These are phyloP conservation scores for Flaveria floridana DNA, from an alignment of 140 eudicot species.

Conservation along the genomic window DNA sequence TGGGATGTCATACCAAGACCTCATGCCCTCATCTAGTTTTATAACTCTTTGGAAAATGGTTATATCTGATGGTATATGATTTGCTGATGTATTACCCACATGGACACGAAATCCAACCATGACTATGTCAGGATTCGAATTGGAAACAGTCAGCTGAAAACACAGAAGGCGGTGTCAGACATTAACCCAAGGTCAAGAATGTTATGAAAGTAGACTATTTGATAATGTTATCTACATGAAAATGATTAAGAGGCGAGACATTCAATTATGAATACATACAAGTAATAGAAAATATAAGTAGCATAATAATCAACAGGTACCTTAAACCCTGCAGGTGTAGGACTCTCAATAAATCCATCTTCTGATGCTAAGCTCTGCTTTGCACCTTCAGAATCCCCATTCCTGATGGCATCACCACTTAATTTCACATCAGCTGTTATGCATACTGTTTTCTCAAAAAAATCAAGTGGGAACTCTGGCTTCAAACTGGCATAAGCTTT, in stretches of 20 bases:
- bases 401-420: conserved; percentile 89
- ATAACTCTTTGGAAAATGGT: conserved; percentile 84
- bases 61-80: conserved; percentile 92
- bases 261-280: conserved; percentile 3
- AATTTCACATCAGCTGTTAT: conserved; percentile 89
- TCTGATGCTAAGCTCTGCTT: conserved; percentile 92
- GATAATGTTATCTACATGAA: background rate
- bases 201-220: background rate
- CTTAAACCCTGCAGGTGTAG: conserved; percentile 91
- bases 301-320: conserved; percentile 37
- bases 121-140: conserved; percentile 92
- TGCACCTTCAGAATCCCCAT: conserved; percentile 95
- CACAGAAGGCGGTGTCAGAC: conserved; percentile 12
- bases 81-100: conserved; percentile 90
- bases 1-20: conserved; percentile 98
- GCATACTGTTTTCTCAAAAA: conserved; percentile 92
- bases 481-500: conserved; percentile 88
- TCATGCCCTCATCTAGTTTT: conserved; percentile 93
- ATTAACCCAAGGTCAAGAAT: conserved; percentile 11
- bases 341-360: conserved; percentile 92
- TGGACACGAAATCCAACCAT: conserved; percentile 97
- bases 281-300: background rate
- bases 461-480: conserved; percentile 96
- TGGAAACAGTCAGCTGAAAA: conserved; percentile 74
- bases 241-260: background rate